A percentile compares a stretch with the other conserved stretches of the same genome.
Conservation (phyloP, 805 yeast genomes). For the Saturnispora diversa region DNA sequence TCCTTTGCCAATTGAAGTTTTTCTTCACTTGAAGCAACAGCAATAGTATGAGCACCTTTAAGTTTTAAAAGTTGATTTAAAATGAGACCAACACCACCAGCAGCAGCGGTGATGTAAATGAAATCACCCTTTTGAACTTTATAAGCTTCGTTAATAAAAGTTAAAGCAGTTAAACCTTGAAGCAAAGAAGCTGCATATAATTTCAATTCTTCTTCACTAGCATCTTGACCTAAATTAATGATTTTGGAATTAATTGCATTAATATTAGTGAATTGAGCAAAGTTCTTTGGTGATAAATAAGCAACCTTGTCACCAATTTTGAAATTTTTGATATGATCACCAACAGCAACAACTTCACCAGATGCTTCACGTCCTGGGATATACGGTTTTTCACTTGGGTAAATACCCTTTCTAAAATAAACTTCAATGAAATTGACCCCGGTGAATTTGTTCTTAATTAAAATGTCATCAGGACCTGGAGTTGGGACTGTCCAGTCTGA, state of each 20-base stretch:
- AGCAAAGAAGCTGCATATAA: constrained; percentile 52
- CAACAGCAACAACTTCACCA: constrained; percentile 61
- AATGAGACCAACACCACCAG: constrained; percentile 86
- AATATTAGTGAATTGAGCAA: constrained; percentile 65
- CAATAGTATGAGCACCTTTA: constrained; percentile 76
- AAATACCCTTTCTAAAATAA: constrained; percentile 74
- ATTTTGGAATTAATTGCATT: constrained; percentile 29
- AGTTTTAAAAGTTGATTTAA: constrained; percentile 54
- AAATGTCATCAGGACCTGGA: constrained; percentile 42
- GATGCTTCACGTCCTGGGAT: constrained; percentile 64
- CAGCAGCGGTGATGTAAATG: constrained; percentile 83
- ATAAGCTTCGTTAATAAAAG: constrained; percentile 61
- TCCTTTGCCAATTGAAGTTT: constrained; percentile 59
- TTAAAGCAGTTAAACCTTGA: constrained; percentile 75
- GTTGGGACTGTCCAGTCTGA: constrained; percentile 50
- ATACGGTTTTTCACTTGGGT: constrained; percentile 54
- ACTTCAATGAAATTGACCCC: constrained; percentile 82
- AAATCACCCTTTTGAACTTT: constrained; percentile 60
- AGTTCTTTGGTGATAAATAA: constrained; percentile 44
- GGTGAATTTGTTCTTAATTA: constrained; percentile 65
- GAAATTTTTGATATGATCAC: constrained; percentile 45
- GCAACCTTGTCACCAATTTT: constrained; percentile 67
- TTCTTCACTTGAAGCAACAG: constrained; percentile 70
- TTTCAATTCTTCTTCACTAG: constrained; percentile 43
- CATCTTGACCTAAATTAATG: constrained; percentile 41